Conservation (phyloP, 257 asterid species). For the Solanum phureja region DNA sequence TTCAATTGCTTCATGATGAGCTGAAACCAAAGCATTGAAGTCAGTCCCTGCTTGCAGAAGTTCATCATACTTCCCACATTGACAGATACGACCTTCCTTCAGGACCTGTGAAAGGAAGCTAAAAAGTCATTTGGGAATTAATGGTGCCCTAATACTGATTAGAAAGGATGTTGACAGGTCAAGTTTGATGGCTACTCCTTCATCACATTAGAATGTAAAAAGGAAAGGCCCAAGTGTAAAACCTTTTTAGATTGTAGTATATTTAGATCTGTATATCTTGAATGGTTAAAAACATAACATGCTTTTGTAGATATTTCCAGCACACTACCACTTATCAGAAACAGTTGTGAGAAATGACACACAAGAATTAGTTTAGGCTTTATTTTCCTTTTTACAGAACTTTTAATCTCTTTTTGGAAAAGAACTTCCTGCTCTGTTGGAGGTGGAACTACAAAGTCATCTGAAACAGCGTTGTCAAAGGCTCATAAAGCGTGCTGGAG, state of each 20-base stretch:
- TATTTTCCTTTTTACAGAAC: not conserved
- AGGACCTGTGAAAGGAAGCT: conserved; percentile 51
- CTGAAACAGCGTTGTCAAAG: not conserved
- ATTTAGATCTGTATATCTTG: not conserved
- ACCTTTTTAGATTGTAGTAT: not conserved
- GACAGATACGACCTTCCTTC: conserved; percentile 82
- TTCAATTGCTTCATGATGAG: conserved; percentile 97
- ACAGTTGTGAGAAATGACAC: not conserved
- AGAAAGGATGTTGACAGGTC: not conserved
- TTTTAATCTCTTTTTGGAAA: not conserved
- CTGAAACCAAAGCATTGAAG: conserved; percentile 73
- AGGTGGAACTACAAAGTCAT: not conserved
- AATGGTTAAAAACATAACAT: not conserved
- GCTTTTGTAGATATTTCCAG: not conserved
- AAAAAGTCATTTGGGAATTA: conserved; percentile 5
- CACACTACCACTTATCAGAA: not conserved
- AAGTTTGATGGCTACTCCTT: not conserved
- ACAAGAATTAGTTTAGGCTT: not conserved
- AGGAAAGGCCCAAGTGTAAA: not conserved
- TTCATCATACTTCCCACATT: conserved; percentile 93
- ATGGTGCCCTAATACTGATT: not conserved
- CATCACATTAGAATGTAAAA: not conserved
- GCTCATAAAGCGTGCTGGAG: not conserved
- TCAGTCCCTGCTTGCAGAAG: conserved; percentile 97
- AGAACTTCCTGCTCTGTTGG: not conserved